Percentiles rank a stretch among this genome's conserved stretches.
Evolutionary conservation across 2,329 filamentous ascomycete species (phyloP).

Genomic region (Sporothrix brasiliensis): DNA sequence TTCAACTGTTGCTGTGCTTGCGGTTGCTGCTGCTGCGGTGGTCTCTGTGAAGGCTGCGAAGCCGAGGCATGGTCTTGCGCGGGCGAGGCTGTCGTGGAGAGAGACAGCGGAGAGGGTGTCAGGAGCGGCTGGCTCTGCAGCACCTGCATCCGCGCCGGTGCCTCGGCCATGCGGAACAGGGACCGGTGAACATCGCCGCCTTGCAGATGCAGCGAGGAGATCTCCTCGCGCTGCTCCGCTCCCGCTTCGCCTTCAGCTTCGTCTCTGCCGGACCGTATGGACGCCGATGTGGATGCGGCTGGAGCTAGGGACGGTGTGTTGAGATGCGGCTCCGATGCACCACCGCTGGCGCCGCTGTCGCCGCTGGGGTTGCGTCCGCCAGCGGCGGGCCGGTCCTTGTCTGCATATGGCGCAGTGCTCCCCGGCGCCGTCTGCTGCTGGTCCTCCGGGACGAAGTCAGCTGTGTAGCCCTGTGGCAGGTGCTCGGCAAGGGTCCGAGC

Average conservation of each 20-base stretch:
- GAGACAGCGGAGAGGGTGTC: constrained; percentile 27
- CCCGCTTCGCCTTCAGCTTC: not conserved
- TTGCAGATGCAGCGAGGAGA: constrained; percentile 65
- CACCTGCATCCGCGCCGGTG: constrained; percentile 54
- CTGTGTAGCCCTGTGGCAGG: constrained; percentile 44
- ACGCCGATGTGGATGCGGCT: not conserved
- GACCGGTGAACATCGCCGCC: constrained; percentile 79
- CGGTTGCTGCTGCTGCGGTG: not conserved
- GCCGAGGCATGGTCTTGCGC: not conserved
- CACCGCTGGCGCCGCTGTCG: not conserved
- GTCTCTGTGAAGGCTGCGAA: not conserved
- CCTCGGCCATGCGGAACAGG: constrained; percentile 69
- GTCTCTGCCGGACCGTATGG: constrained; percentile 22
- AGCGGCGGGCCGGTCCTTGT: not conserved
- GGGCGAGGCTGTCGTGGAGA: not conserved
- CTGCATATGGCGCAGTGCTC: not conserved
- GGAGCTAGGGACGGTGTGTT: not conserved
- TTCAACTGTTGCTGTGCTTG: not conserved
- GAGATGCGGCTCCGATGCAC: not conserved
- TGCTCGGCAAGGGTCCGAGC: constrained; percentile 42
- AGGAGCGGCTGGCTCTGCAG: constrained; percentile 21
- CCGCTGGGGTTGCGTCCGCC: constrained; percentile 1
- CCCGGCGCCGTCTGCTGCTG: constrained; percentile 27
- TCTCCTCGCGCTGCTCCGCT: constrained; percentile 1
- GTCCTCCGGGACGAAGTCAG: constrained; percentile 38